Conservation (phyloP, 106 monocot species). For the Dendrobium catenatum region DNA sequence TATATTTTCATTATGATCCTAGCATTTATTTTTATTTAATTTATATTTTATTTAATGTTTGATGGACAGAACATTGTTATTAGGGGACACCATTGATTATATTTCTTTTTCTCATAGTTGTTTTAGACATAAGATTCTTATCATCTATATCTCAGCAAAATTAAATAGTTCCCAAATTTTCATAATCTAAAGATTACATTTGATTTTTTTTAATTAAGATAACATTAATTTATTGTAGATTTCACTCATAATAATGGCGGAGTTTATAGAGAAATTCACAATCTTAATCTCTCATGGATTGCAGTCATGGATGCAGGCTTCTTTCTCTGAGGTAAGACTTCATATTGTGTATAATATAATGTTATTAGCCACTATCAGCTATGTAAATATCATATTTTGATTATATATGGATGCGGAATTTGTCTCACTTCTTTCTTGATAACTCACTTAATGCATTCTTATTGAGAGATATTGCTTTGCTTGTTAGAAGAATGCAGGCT, state of each 20-base stretch:
- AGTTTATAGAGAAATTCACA: no score
- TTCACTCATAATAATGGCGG: slow-evolving; percentile 13
- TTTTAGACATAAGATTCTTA: no score
- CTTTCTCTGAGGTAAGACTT: slow-evolving; percentile 66
- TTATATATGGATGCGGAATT: neutral
- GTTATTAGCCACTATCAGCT: neutral
- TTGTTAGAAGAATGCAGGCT: slow-evolving; percentile 68
- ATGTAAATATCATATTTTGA: neutral
- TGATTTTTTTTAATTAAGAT: no score
- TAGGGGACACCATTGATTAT: slow-evolving; percentile 98
- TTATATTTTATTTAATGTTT: slow-evolving; percentile 9
- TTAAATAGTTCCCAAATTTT: no score
- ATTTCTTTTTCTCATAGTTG: slow-evolving; percentile 14
- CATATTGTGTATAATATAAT: neutral
- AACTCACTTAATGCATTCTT: neutral
- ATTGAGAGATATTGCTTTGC: neutral
- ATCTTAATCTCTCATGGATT: slow-evolving; percentile 7
- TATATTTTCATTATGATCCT: neutral
- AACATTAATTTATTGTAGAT: slow-evolving; percentile 14
- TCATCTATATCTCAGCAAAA: no score
- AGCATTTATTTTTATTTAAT: neutral
- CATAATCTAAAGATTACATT: no score
- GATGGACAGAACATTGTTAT: slow-evolving; percentile 96
- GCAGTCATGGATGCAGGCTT: slow-evolving; percentile 81
- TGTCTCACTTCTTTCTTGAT: neutral